Evolutionary conservation across 208 protist genomes (phyloP), one percentile per base, ranked within the genome.

Genomic region (Wallacemonas collosoma): DNA sequence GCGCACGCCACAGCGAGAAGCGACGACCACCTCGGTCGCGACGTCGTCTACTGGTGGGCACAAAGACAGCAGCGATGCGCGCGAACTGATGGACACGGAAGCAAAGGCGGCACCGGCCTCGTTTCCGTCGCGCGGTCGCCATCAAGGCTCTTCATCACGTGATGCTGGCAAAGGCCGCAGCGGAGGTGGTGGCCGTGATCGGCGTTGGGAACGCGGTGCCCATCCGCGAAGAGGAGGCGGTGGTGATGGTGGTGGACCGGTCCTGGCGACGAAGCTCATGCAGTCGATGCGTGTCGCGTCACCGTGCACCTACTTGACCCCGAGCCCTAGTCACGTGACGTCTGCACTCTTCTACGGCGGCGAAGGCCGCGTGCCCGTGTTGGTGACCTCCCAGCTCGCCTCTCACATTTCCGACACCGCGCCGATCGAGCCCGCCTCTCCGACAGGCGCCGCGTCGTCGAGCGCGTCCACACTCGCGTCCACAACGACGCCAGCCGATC

Each of bases 341-440:
- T 68, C 64, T 4, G 64, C 41, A 3, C 60, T 71, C 38, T 57
- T 60, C 51, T 54, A 57, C 66, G 66, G 66, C n/a, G 48, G 66
- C 40, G 66, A 57, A 6, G 53, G 66, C 17, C 39, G 48, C 53
- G 66, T 58, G 51, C 7, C 51, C 15, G 66, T 7, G 4, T 5
- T 12, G 2, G 40, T 35, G 7, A 7, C n/a, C 15, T 14, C 53
- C 7, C 17, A 39, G 7, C 39, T 58, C 36, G 47, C 66, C 39
- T 54, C 66, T 3, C 51, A 61, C 48, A 47, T 57, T 5, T 50
- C 61, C 38, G 51, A 54, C 51, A 57, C 36, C 15, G 3, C 36
- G 4, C 66, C 48, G 4, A 45, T 36, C 9, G 48, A 58, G 44
- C 4, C 62, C 26, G 26, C 26, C 26, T 26, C 26, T 26, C 0